phyloP scores from a whole-genome alignment of 257 asterid species.

The Nyctanthes arbortristis region DNA sequence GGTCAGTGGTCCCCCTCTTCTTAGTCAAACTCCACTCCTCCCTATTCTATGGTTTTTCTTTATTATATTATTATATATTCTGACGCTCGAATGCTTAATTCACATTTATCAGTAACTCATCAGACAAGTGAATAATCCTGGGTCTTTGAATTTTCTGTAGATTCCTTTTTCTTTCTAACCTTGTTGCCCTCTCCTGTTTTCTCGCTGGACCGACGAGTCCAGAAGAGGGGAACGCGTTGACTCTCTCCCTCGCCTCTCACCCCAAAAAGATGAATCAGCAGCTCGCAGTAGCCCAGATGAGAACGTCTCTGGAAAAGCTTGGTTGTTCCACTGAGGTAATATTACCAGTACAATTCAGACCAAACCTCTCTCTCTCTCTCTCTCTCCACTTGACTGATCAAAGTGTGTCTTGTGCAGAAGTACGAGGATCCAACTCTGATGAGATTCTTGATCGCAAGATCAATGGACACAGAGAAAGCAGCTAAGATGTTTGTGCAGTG shows the following conservation, averaged over 20 bases:
- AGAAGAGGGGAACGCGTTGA: neutral
- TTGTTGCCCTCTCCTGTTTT: no score
- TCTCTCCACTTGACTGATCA: neutral
- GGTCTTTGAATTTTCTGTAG: no score
- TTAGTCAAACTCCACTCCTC: no score
- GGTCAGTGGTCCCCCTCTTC: no score
- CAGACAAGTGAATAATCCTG: no score
- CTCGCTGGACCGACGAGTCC: no score
- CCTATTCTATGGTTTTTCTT: no score
- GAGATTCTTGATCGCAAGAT: conserved; percentile 94
- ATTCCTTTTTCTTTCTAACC: no score
- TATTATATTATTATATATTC: no score
- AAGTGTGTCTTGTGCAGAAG: conserved; percentile 35
- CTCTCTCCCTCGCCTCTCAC: neutral
- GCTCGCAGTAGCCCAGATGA: conserved; percentile 53
- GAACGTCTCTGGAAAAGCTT: conserved; percentile 60
- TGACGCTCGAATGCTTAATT: no score
- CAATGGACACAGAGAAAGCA: conserved; percentile 70
- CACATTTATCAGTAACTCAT: no score
- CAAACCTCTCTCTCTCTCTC: neutral
- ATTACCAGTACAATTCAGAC: neutral
- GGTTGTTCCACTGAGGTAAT: conserved; percentile 64
- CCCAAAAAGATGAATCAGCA: conserved; percentile 39
- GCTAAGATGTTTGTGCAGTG: conserved; percentile 87
- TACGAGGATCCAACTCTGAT: conserved; percentile 55